A percentile compares a stretch with the other conserved stretches of the same genome.
These are phyloP conservation scores for Plantago ovata DNA, from an alignment of 257 asterid species.

Conservation along the genomic window DNA sequence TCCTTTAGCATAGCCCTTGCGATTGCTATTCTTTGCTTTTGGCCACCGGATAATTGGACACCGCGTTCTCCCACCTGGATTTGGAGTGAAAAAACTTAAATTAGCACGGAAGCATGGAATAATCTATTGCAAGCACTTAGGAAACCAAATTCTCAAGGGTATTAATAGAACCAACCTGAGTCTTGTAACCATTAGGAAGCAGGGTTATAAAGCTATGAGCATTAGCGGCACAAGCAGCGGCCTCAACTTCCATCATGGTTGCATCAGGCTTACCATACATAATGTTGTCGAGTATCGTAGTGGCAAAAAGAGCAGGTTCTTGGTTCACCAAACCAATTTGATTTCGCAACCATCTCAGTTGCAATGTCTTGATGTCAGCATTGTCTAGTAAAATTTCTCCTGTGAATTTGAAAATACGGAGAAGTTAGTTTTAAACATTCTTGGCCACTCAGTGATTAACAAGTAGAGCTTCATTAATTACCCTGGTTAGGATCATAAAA, in stretches of 20 bases:
- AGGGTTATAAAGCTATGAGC: constrained; percentile 85
- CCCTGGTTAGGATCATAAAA: constrained; percentile 95
- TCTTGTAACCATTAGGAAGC: constrained; percentile 92
- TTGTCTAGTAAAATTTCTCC: constrained; percentile 86
- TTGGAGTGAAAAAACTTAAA: not conserved
- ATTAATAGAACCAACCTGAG: constrained; percentile 52
- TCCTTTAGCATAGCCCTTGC: constrained; percentile 93
- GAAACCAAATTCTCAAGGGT: too few species aligned
- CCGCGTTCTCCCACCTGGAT: constrained; percentile 98
- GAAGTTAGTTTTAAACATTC: not conserved
- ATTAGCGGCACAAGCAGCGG: constrained; percentile 91
- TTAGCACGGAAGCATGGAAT: not conserved
- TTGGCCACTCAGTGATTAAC: not conserved
- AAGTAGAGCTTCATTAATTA: constrained; percentile 24
- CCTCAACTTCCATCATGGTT: constrained; percentile 86
- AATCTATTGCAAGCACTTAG: not conserved
- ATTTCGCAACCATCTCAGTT: constrained; percentile 84
- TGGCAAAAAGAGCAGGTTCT: constrained; percentile 98
- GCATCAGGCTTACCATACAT: constrained; percentile 94
- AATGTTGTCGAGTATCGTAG: constrained; percentile 91
- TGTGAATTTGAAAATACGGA: constrained; percentile 25
- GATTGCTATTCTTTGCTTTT: constrained; percentile 90
- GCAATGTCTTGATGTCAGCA: constrained; percentile 77
- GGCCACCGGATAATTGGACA: constrained; percentile 91
- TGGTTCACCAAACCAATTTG: constrained; percentile 97